Evolutionary conservation across 306 rosid genomes (phyloP), one percentile per base, ranked within the genome.

Genomic region (Pyrus pyrifolia): DNA sequence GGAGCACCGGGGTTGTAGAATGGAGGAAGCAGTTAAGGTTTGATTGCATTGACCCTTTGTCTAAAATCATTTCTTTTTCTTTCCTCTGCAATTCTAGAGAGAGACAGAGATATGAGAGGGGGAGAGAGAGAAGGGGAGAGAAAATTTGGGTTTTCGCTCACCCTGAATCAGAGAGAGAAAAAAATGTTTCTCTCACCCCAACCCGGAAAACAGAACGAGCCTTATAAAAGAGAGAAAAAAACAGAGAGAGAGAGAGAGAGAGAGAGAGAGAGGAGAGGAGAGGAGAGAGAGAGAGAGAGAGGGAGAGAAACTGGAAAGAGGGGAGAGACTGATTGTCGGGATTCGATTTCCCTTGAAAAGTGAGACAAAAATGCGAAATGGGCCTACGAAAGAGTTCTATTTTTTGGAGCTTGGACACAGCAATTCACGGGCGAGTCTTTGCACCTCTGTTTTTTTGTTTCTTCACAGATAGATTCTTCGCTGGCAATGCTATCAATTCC

Each of bases 11-110:
- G 7, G 99, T 92, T 33, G 91, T 92, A 82, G 81, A 75, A 11
- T 90, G 86, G 61, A 96, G 98, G 81, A 96, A 87, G 76, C 91
- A 82, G 18, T 91, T 90, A 17, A 96, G 96, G 78, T 92, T 92
- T 25, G 98, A 92, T 80, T 86, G 87, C 92, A 88, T 86, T 73
- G 89, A 82, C 71, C 73, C 83, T 76, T 86, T 81, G 40, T 85
- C 83, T 27, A 82, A 80, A 68, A 86, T 87, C 97, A 88, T 85
- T 38, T 46, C 6, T 23, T 72, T 25, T 71, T 31, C 51, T 46
- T 9, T 59, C 38, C 38, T 23, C 53, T 23, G 58, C 25, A 60
- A 73, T 23, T 70, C 6, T 40, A 12, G 18, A 44, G 11, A 31
- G 45, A 71, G 52, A 35, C 3, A 53, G 53, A 58, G 40, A 35